These are phyloP conservation scores for Murraya paniculata DNA, from an alignment of 345 rosid genomes.

Conservation along the genomic window DNA sequence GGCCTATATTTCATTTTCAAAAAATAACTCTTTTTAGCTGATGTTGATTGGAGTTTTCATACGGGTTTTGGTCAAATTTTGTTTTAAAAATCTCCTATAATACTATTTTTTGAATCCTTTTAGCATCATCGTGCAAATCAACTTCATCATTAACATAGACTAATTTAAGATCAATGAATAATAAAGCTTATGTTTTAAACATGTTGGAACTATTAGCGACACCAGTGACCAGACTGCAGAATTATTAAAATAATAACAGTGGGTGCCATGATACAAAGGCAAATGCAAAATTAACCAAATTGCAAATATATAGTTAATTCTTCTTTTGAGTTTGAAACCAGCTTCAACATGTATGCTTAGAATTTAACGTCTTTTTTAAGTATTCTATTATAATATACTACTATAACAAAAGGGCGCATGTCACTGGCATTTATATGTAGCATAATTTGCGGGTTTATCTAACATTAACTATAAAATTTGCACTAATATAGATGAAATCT, in stretches of 20 bases:
- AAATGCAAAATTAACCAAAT: neutral
- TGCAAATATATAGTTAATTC: neutral
- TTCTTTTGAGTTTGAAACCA: neutral
- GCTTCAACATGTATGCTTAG: neutral
- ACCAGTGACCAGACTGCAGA: conserved; percentile 5
- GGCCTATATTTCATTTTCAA: neutral
- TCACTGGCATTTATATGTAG: too few relatives aligned
- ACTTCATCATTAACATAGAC: conserved; percentile 13
- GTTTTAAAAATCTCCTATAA: neutral
- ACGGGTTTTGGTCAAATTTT: conserved; percentile 4
- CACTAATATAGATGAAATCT: too few relatives aligned
- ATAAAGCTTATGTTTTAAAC: neutral
- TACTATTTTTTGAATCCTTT: neutral
- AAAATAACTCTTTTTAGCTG: conserved; percentile 9
- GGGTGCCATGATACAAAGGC: neutral
- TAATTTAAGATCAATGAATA: conserved; percentile 6
- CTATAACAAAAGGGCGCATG: too few relatives aligned
- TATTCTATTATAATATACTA: neutral
- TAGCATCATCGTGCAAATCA: conserved; percentile 9
- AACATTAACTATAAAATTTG: too few relatives aligned
- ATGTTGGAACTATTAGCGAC: conserved; percentile 22
- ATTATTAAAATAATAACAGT: neutral
- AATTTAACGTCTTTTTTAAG: neutral
- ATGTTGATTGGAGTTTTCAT: conserved; percentile 20
- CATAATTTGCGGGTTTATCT: too few relatives aligned